Conservation (phyloP, 1,284 basidiomycete species). For the Apiotrichum sp. region DNA sequence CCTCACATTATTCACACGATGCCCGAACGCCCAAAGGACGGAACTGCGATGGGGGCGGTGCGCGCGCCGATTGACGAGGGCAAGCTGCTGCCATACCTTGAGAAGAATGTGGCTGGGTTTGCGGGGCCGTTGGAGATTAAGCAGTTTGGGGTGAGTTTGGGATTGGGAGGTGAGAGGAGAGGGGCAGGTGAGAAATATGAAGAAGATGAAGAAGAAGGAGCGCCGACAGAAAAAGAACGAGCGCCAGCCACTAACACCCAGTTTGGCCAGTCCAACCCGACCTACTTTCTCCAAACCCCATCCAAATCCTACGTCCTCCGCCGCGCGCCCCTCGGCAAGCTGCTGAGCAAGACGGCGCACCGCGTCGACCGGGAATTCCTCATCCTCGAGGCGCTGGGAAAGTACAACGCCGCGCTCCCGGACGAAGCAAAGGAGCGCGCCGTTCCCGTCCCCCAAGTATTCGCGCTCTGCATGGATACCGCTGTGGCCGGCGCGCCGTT, state of each 20-base stretch:
- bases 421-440: constrained; percentile 19
- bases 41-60: constrained; percentile 32
- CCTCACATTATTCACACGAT: background rate
- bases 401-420: constrained; percentile 55
- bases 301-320: constrained; percentile 59
- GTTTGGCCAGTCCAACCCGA: constrained; percentile 73
- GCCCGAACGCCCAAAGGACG: background rate
- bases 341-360: constrained; percentile 83
- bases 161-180: background rate
- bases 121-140: constrained; percentile 67
- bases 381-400: constrained; percentile 68
- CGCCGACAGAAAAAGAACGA: too few species aligned
- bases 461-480: constrained; percentile 71
- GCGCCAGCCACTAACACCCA: background rate
- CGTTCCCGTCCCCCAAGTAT: constrained; percentile 81
- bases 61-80: constrained; percentile 63
- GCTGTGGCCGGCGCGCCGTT: constrained; percentile 78
- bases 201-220: too few species aligned
- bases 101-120: constrained; percentile 55
- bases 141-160: constrained; percentile 72
- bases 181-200: too few species aligned
- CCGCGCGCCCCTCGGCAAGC: constrained; percentile 80
- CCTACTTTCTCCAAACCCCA: constrained; percentile 55
- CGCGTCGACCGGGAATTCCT: constrained; percentile 88
- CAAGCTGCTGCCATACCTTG: constrained; percentile 63